Evolutionary conservation across 176 grass and related monocot species (phyloP).

Genomic region (Elaeis guineensis): DNA sequence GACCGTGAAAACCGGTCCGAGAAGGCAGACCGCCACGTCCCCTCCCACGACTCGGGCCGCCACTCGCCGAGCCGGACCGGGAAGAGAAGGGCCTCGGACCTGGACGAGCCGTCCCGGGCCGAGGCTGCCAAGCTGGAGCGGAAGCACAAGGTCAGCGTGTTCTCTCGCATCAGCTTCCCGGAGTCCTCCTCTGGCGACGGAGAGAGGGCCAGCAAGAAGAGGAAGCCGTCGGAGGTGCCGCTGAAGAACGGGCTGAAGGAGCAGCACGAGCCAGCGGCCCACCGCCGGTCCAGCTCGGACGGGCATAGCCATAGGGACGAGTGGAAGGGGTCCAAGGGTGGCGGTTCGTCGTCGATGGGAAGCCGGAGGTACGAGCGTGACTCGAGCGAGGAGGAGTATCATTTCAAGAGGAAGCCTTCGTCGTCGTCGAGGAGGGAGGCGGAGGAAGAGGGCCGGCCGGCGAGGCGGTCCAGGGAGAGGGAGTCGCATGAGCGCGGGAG

Average conservation of each 20-base stretch:
- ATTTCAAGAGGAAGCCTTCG: slow-evolving; percentile 73
- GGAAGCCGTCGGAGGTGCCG: slow-evolving; percentile 33
- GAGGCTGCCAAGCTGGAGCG: slow-evolving; percentile 18
- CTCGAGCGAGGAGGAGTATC: slow-evolving; percentile 64
- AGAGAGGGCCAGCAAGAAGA: slow-evolving; percentile 39
- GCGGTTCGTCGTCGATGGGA: not conserved
- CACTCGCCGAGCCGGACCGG: slow-evolving; percentile 17
- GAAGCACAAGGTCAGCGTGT: slow-evolving; percentile 77
- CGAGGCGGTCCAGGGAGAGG: slow-evolving; percentile 22
- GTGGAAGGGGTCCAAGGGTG: not conserved
- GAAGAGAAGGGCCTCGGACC: too few species aligned
- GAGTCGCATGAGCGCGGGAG: not conserved
- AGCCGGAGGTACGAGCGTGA: slow-evolving; percentile 15
- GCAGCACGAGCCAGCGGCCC: not conserved
- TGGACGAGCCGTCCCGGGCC: too few species aligned
- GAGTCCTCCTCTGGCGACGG: slow-evolving; percentile 20
- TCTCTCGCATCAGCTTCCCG: slow-evolving; percentile 94
- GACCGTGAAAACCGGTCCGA: slow-evolving; percentile 19
- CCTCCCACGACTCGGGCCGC: slow-evolving; percentile 18
- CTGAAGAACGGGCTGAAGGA: slow-evolving; percentile 21
- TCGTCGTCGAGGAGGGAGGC: slow-evolving; percentile 33
- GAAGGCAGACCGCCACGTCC: slow-evolving; percentile 15
- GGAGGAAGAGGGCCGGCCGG: slow-evolving; percentile 23
- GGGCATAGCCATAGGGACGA: not conserved
- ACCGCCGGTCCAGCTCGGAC: slow-evolving; percentile 1